Conservation (phyloP, 2,329 filamentous ascomycete genomes). For the Aspergillus sp. region DNA sequence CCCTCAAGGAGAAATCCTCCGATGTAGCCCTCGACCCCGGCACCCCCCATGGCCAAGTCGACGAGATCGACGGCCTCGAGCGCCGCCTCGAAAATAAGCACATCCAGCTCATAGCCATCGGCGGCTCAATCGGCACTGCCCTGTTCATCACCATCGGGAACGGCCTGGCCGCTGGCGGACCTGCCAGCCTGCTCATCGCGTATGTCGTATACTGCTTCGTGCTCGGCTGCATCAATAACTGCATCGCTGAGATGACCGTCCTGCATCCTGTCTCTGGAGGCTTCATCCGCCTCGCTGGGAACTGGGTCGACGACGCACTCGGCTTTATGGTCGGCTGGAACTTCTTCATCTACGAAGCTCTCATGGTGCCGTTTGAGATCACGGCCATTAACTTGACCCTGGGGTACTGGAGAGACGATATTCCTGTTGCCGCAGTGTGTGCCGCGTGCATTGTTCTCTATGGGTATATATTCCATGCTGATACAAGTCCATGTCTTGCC, state of each 20-base stretch:
- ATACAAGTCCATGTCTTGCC: neutral
- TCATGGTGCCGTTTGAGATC: slow-evolving; percentile 34
- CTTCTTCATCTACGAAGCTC: slow-evolving; percentile 47
- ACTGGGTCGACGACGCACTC: slow-evolving; percentile 48
- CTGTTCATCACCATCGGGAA: neutral
- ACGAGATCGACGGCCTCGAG: neutral
- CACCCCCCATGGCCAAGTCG: too few species aligned
- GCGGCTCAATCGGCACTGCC: neutral
- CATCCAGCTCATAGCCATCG: neutral
- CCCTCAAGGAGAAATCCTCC: too few species aligned
- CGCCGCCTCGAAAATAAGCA: neutral
- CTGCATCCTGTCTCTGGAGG: neutral
- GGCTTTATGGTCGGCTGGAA: slow-evolving; percentile 49
- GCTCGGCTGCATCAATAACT: neutral
- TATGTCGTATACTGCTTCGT: neutral
- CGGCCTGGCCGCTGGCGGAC: neutral
- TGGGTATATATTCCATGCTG: neutral
- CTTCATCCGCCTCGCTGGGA: slow-evolving; percentile 42
- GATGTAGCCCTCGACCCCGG: too few species aligned
- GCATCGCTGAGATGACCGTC: neutral
- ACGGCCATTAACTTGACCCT: too few species aligned
- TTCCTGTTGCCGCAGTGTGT: slow-evolving; percentile 42
- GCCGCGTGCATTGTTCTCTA: slow-evolving; percentile 31
- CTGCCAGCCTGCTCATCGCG: neutral
- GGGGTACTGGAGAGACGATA: slow-evolving; percentile 26